Conservation (phyloP, 768 basidiomycete genomes). For the Tulasnella sp. region DNA sequence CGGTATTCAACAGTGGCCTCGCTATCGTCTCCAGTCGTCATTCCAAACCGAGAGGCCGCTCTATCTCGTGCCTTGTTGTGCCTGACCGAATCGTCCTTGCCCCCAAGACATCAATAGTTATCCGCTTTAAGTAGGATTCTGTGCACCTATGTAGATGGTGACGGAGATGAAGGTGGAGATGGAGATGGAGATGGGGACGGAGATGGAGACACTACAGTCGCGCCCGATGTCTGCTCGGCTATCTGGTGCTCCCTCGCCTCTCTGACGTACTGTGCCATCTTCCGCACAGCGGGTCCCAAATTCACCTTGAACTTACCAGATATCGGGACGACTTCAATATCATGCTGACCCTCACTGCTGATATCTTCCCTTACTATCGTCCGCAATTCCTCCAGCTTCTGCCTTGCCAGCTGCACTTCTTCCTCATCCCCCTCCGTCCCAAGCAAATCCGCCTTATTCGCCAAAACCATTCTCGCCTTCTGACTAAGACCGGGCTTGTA, state of each 20-base stretch:
- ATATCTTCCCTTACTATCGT: conserved; percentile 43
- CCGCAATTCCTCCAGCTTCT: conserved; percentile 47
- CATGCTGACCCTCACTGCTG: conserved; percentile 20
- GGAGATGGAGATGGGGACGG: too few species aligned
- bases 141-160: too few species aligned
- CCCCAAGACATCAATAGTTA: too few species aligned
- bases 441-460: conserved; percentile 90
- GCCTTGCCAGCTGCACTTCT: conserved; percentile 42
- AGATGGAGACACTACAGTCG: too few species aligned
- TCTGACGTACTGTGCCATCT: conserved; percentile 57
- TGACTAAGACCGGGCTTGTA: conserved; percentile 68
- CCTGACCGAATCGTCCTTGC: too few species aligned
- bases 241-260: conserved; percentile 30
- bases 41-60: too few species aligned
- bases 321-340: conserved; percentile 61
- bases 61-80: too few species aligned
- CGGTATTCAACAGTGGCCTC: too few species aligned
- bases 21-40: too few species aligned
- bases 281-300: conserved; percentile 50
- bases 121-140: too few species aligned
- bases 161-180: too few species aligned
- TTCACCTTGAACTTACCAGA: conserved; percentile 86
- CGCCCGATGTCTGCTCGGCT: neutral
- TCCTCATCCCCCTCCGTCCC: conserved; percentile 35
- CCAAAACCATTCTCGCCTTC: conserved; percentile 70